A percentile compares a stretch with the other conserved stretches of the same genome.
These are phyloP conservation scores for Neonectria ditissima DNA, from an alignment of 2,329 filamentous ascomycete species.

Conservation along the genomic window DNA sequence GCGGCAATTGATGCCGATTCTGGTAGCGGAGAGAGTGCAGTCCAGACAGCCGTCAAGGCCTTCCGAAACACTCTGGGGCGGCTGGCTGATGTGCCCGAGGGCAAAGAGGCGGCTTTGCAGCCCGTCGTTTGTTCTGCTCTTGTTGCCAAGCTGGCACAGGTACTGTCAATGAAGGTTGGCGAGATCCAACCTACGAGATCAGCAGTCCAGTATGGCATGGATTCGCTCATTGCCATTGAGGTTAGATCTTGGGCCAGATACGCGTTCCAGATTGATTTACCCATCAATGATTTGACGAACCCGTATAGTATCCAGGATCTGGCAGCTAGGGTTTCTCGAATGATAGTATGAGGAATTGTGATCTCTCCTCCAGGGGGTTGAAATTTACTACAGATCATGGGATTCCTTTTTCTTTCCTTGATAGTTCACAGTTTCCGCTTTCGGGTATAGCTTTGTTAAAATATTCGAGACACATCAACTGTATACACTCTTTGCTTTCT, in stretches of 20 bases:
- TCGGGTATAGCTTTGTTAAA: not conserved
- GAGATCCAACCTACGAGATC: constrained; percentile 40
- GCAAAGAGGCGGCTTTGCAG: constrained; percentile 34
- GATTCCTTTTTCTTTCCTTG: constrained; percentile 3
- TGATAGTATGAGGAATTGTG: constrained; percentile 28
- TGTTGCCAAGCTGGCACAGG: constrained; percentile 39
- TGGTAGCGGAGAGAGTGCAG: constrained; percentile 35
- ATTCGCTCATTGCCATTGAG: constrained; percentile 41
- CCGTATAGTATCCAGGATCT: constrained; percentile 41
- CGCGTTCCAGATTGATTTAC: constrained; percentile 41
- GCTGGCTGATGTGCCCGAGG: constrained; percentile 30
- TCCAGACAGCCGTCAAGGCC: constrained; percentile 41
- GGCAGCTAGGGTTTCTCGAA: constrained; percentile 36
- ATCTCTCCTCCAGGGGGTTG: not conserved
- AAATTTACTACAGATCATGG: constrained; percentile 1
- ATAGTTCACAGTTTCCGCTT: constrained; percentile 2
- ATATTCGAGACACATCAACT: not conserved
- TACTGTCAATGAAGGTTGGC: constrained; percentile 39
- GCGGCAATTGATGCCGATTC: constrained; percentile 29
- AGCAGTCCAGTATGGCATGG: constrained; percentile 41
- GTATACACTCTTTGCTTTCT: not conserved
- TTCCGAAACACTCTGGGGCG: constrained; percentile 32
- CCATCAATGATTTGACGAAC: constrained; percentile 41
- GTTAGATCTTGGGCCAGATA: constrained; percentile 43
- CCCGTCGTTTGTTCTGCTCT: constrained; percentile 38